Conservation (phyloP, 208 protist species). For the Acanthamoeba healyi region DNA sequence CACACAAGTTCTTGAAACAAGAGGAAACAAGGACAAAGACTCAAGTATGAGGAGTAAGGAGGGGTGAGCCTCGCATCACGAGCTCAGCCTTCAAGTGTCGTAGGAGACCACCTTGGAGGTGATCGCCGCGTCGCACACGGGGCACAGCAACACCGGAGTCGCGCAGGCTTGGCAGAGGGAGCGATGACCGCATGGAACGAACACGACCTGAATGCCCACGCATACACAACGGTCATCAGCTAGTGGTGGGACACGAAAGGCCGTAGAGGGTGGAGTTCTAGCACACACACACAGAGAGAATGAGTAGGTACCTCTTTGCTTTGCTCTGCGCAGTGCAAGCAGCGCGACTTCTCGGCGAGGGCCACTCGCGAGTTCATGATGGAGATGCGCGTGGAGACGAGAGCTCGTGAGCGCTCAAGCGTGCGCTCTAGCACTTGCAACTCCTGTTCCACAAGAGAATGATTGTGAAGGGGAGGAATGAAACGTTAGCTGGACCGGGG, state of each 20-base stretch:
- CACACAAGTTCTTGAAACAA: too few species aligned
- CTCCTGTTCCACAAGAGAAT: neutral
- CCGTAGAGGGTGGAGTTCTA: too few species aligned
- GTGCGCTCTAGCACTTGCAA: conserved; percentile 52
- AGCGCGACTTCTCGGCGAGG: conserved; percentile 29
- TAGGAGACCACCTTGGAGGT: conserved; percentile 33
- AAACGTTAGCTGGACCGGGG: too few species aligned
- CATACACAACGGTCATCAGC: too few species aligned
- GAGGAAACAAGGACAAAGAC: too few species aligned
- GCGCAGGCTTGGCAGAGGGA: conserved; percentile 23
- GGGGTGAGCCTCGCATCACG: too few species aligned
- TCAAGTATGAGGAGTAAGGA: too few species aligned
- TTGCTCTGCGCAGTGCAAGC: conserved; percentile 3
- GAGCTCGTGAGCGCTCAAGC: conserved; percentile 21
- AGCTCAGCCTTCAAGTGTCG: neutral
- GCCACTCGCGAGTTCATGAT: conserved; percentile 40
- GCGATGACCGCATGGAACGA: conserved; percentile 29
- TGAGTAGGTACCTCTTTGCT: conserved; percentile 56
- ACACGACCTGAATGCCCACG: conserved; percentile 10
- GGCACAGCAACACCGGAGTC: neutral
- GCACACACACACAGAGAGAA: too few species aligned
- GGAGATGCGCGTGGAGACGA: conserved; percentile 37
- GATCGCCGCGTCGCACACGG: neutral
- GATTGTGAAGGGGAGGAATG: neutral
- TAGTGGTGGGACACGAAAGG: too few species aligned